A percentile compares a stretch with the other conserved stretches of the same genome.
These are phyloP conservation scores for Pisolithus thermaeus DNA, from an alignment of 1,284 basidiomycete genomes.

Conservation along the genomic window DNA sequence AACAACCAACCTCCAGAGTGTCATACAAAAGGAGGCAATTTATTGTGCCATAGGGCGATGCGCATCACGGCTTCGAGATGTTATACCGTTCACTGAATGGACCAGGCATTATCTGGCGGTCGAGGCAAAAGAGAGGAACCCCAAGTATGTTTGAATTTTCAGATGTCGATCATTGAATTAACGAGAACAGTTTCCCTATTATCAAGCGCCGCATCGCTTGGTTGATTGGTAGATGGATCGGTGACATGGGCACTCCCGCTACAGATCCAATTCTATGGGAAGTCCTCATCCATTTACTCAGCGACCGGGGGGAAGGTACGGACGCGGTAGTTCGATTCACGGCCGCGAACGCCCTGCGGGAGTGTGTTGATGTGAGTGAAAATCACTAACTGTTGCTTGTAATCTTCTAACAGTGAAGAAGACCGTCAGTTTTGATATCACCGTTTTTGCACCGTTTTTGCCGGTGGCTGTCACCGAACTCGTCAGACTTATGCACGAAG, in stretches of 20 bases:
- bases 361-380: conserved; percentile 74
- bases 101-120: conserved; percentile 48
- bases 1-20: conserved; percentile 50
- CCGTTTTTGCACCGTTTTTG: conserved; percentile 57
- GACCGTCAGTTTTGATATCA: conserved; percentile 54
- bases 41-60: conserved; percentile 88
- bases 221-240: conserved; percentile 82
- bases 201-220: conserved; percentile 87
- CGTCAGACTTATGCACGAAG: conserved; percentile 66
- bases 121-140: conserved; percentile 54
- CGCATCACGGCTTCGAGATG: conserved; percentile 56
- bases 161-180: conserved; percentile 7
- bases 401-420: conserved; percentile 25
- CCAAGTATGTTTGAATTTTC: conserved; percentile 39
- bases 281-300: conserved; percentile 68
- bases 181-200: conserved; percentile 64
- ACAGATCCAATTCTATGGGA: conserved; percentile 73
- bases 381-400: neutral
- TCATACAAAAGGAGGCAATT: conserved; percentile 80
- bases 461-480: conserved; percentile 54
- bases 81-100: conserved; percentile 66
- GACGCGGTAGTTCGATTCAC: conserved; percentile 82
- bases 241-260: conserved; percentile 55
- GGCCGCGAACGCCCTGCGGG: conserved; percentile 67
- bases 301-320: conserved; percentile 61